These are phyloP conservation scores for Xylariaceae sp. DNA, from an alignment of 2,329 filamentous ascomycete species.

Conservation along the genomic window DNA sequence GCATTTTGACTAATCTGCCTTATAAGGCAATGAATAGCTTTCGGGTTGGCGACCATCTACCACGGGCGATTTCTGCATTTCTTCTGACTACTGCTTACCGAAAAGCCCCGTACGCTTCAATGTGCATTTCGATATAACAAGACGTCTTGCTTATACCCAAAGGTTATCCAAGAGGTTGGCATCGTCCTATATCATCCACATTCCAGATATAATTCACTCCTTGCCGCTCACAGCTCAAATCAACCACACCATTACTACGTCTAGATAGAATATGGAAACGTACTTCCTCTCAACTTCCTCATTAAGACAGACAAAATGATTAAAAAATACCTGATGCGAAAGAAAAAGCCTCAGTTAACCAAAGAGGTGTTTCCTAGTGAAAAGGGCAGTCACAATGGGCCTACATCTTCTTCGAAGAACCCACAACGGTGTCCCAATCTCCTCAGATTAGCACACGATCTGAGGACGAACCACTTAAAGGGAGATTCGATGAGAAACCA, in stretches of 20 bases:
- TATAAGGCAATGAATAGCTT: no score
- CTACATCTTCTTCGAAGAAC: not conserved
- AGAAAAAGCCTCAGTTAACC: not conserved
- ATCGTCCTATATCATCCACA: not conserved
- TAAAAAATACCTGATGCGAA: not conserved
- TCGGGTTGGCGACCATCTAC: no score
- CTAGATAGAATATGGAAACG: not conserved
- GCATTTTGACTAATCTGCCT: no score
- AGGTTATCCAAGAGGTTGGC: not conserved
- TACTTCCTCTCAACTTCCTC: not conserved
- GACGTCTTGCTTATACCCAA: not conserved
- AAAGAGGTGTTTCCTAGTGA: not conserved
- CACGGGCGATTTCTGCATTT: no score
- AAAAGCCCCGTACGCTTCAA: no score
- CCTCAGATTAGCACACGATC: not conserved
- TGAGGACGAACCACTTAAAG: slow-evolving; percentile 3
- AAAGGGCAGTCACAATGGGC: not conserved
- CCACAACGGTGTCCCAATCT: not conserved
- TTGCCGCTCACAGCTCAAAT: slow-evolving; percentile 5
- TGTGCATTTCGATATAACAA: slow-evolving; percentile 1
- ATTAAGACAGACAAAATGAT: not conserved
- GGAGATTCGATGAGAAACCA: not conserved
- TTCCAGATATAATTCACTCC: not conserved
- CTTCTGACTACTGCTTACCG: no score
- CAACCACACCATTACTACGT: not conserved